Evolutionary conservation across 805 yeast genomes (phyloP).

Genomic region (Wickerhamomyces rabaulensis): DNA sequence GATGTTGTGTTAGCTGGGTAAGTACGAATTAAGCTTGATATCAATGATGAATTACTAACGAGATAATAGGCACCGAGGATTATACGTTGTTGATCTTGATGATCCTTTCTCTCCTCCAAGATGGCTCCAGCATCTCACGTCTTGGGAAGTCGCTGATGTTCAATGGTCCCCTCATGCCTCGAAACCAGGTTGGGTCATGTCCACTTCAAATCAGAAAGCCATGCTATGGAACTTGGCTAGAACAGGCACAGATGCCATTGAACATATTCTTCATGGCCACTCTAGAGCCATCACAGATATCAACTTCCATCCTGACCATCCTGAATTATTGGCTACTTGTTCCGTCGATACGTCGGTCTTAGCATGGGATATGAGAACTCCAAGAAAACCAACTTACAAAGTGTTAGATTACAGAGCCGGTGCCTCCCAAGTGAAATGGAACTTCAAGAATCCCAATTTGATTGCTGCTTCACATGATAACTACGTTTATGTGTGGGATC

Average conservation of each 20-base stretch:
- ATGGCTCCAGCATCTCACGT: conserved; percentile 85
- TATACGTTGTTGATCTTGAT: conserved; percentile 86
- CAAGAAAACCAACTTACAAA: conserved; percentile 62
- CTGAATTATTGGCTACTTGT: conserved; percentile 87
- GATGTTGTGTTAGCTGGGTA: conserved; percentile 85
- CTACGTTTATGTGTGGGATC: conserved; percentile 81
- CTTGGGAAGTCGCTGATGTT: conserved; percentile 98
- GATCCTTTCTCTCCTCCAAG: conserved; percentile 95
- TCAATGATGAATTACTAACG: conserved; percentile 5
- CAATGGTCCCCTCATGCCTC: conserved; percentile 94
- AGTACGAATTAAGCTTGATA: background rate
- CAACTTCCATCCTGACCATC: conserved; percentile 82
- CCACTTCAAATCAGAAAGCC: conserved; percentile 94
- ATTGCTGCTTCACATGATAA: conserved; percentile 86
- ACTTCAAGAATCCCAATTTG: conserved; percentile 64
- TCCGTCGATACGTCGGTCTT: conserved; percentile 84
- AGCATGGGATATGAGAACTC: conserved; percentile 88
- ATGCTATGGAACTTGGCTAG: conserved; percentile 87
- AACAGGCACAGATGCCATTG: conserved; percentile 66
- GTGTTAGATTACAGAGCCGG: conserved; percentile 97
- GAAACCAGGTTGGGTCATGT: conserved; percentile 86
- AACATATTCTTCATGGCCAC: conserved; percentile 84
- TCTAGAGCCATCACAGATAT: conserved; percentile 93
- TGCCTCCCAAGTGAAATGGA: conserved; percentile 95
- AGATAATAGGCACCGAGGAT: conserved; percentile 51